Evolutionary conservation across 2,329 filamentous ascomycete species (phyloP).

Genomic region (Phyllosticta citriasiana): DNA sequence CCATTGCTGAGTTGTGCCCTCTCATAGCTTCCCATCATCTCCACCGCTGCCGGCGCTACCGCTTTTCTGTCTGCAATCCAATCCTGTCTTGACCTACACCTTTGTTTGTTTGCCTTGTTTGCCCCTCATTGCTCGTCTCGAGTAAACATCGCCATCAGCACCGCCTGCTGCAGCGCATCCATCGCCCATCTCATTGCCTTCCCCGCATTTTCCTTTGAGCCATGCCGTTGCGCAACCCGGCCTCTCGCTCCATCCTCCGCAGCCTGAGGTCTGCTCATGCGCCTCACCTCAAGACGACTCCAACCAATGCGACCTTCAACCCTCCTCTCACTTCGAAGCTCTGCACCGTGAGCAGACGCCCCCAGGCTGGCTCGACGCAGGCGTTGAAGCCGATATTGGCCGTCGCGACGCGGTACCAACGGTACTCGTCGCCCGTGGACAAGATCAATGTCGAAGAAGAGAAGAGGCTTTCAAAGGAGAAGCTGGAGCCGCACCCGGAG

Average conservation of each 20-base stretch:
- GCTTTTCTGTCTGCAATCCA: background rate
- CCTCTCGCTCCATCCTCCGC: slow-evolving; percentile 25
- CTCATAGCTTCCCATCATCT: background rate
- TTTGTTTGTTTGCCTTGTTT: background rate
- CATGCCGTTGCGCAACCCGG: slow-evolving; percentile 27
- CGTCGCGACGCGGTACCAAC: slow-evolving; percentile 57
- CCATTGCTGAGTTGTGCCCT: no score
- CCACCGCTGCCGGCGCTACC: background rate
- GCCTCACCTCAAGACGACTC: slow-evolving; percentile 10
- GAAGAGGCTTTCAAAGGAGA: slow-evolving; percentile 42
- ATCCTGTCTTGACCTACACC: background rate
- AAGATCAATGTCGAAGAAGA: slow-evolving; percentile 49
- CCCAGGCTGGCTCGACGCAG: slow-evolving; percentile 16
- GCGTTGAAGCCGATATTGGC: slow-evolving; percentile 15
- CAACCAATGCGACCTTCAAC: background rate
- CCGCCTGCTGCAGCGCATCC: background rate
- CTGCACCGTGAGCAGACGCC: slow-evolving; percentile 21
- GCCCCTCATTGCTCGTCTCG: background rate
- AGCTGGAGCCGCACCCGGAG: slow-evolving; percentile 50
- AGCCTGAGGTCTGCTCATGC: slow-evolving; percentile 14
- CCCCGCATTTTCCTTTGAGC: slow-evolving; percentile 7
- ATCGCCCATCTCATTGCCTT: slow-evolving; percentile 15
- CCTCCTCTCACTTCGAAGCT: slow-evolving; percentile 25
- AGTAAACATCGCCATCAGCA: background rate
- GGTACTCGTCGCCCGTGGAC: slow-evolving; percentile 24